These are phyloP conservation scores for Casuarina equisetifolia DNA, from an alignment of 306 rosid species.

Conservation along the genomic window DNA sequence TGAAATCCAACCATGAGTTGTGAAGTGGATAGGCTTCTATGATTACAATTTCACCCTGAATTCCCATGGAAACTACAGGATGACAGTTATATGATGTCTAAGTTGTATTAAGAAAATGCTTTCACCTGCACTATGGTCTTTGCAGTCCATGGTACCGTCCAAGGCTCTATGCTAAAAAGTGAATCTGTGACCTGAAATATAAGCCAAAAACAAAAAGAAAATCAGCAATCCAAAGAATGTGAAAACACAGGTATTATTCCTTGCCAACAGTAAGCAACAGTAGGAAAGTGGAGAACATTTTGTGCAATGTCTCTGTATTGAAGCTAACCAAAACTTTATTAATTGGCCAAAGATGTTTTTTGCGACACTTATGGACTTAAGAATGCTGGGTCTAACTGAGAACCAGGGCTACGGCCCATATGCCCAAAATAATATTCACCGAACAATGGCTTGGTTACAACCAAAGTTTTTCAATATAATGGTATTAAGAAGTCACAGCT, in stretches of 20 bases:
- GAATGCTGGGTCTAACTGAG: not conserved
- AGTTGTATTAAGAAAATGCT: constrained; percentile 23
- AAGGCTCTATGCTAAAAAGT: constrained; percentile 38
- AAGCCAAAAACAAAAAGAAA: constrained; percentile 7
- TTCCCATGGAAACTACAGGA: not conserved
- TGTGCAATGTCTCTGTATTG: not conserved
- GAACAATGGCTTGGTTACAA: not conserved
- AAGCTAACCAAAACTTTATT: not conserved
- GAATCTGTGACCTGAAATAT: constrained; percentile 36
- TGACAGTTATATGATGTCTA: constrained; percentile 16
- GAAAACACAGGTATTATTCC: not conserved
- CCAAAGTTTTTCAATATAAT: not conserved
- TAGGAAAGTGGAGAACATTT: not conserved
- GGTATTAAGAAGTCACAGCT: not conserved
- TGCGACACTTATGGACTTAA: not conserved
- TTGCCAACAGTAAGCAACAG: not conserved
- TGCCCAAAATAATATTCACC: not conserved
- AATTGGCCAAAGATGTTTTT: not conserved
- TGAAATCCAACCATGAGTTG: not conserved
- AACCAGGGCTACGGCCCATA: not conserved
- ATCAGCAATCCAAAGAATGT: constrained; percentile 11
- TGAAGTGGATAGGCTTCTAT: not conserved
- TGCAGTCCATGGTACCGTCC: constrained; percentile 63
- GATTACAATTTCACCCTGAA: not conserved
- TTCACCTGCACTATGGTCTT: constrained; percentile 57